A percentile compares a stretch with the other conserved stretches of the same genome.
Evolutionary conservation across 1,284 basidiomycete genomes (phyloP).

Genomic region (Mycena sp.): DNA sequence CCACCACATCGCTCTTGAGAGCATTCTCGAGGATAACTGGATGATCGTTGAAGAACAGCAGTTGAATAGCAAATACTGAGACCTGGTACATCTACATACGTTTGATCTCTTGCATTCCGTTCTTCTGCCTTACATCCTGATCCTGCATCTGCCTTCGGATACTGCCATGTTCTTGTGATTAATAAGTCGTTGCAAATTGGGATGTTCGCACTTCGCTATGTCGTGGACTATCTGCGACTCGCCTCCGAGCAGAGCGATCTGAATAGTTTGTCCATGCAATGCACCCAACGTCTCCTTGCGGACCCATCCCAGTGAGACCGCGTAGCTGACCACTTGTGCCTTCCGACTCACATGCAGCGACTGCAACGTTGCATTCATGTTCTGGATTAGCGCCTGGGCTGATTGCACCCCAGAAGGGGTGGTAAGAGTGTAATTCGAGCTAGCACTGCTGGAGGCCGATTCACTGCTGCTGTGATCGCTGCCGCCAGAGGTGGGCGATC

Average conservation of each 20-base stretch:
- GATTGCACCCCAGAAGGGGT: conserved; percentile 31
- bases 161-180: conserved; percentile 38
- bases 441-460: conserved; percentile 19
- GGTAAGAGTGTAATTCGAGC: conserved; percentile 24
- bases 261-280: conserved; percentile 44
- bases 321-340: not conserved
- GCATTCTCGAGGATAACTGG: conserved; percentile 58
- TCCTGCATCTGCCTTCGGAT: conserved; percentile 52
- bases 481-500: conserved; percentile 8
- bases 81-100: conserved; percentile 38
- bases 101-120: conserved; percentile 58
- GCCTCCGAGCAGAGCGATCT: conserved; percentile 42
- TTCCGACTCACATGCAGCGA: conserved; percentile 32
- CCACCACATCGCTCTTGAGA: conserved; percentile 53
- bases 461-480: conserved; percentile 20
- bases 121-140: conserved; percentile 53
- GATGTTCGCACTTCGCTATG: conserved; percentile 34
- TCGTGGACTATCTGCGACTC: conserved; percentile 39
- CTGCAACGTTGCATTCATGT: conserved; percentile 27
- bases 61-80: not conserved
- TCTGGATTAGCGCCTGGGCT: conserved; percentile 28
- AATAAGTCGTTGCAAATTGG: conserved; percentile 3
- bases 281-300: conserved; percentile 45
- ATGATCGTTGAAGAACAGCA: not conserved
- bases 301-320: not conserved